Conservation (phyloP, 768 basidiomycete genomes). For the Pisolithus sp. region DNA sequence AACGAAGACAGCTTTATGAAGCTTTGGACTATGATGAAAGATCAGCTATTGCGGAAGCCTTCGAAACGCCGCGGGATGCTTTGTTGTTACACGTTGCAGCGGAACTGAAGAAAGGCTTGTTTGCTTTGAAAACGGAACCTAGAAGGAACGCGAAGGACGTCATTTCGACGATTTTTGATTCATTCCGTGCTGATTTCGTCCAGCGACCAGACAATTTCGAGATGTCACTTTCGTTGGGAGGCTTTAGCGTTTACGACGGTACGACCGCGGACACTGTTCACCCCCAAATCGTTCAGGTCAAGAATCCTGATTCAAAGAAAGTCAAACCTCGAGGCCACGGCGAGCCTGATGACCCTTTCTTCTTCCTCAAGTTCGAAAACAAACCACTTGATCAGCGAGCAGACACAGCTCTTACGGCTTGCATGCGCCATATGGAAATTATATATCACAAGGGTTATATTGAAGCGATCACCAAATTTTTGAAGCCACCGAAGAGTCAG, state of each 20-base stretch:
- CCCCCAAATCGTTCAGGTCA: slow-evolving; percentile 86
- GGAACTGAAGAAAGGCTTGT: slow-evolving; percentile 81
- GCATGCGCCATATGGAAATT: slow-evolving; percentile 93
- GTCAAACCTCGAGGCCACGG: slow-evolving; percentile 30
- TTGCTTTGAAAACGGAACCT: slow-evolving; percentile 73
- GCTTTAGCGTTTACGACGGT: slow-evolving; percentile 87
- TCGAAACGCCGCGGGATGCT: slow-evolving; percentile 73
- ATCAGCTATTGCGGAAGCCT: slow-evolving; percentile 57
- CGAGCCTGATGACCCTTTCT: slow-evolving; percentile 55
- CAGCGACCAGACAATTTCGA: slow-evolving; percentile 88
- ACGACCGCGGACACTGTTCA: slow-evolving; percentile 75
- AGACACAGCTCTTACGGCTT: slow-evolving; percentile 82
- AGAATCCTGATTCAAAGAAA: slow-evolving; percentile 31
- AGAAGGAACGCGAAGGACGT: slow-evolving; percentile 61
- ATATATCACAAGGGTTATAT: slow-evolving; percentile 93
- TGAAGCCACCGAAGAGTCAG: slow-evolving; percentile 91
- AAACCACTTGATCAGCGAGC: slow-evolving; percentile 89
- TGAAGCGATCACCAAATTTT: slow-evolving; percentile 85
- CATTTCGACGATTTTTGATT: slow-evolving; percentile 81
- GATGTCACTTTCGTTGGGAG: slow-evolving; percentile 75
- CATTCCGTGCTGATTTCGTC: slow-evolving; percentile 75
- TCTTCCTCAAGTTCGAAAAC: slow-evolving; percentile 86
- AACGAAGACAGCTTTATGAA: slow-evolving; percentile 84
- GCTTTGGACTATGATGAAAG: slow-evolving; percentile 91
- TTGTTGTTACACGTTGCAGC: slow-evolving; percentile 70